Conservation (phyloP, 2,329 filamentous ascomycete species). For the Ophiognomonia clavigignenti-juglandacearum region DNA sequence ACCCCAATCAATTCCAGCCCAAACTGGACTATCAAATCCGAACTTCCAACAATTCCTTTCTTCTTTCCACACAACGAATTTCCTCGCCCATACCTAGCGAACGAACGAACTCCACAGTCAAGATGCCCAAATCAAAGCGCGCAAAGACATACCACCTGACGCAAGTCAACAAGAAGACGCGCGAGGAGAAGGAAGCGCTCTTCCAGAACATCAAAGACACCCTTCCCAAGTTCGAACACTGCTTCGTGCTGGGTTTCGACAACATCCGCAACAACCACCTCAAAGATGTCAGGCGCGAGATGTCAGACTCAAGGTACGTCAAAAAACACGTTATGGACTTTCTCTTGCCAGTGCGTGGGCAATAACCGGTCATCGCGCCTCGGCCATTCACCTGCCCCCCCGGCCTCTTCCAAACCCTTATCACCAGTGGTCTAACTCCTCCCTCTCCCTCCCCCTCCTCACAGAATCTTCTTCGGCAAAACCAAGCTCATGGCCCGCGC, state of each 20-base stretch:
- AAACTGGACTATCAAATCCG: too few species aligned
- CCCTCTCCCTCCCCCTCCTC: not conserved
- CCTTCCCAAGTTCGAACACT: slow-evolving; percentile 79
- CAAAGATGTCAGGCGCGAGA: slow-evolving; percentile 81
- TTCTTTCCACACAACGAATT: not conserved
- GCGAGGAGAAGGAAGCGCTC: slow-evolving; percentile 85
- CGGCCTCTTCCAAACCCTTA: too few species aligned
- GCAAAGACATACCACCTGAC: slow-evolving; percentile 84
- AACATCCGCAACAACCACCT: slow-evolving; percentile 98
- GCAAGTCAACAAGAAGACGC: slow-evolving; percentile 86
- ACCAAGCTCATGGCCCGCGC: slow-evolving; percentile 98
- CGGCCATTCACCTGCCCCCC: too few species aligned
- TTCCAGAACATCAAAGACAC: slow-evolving; percentile 84
- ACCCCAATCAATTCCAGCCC: too few species aligned
- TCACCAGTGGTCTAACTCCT: slow-evolving; percentile 1
- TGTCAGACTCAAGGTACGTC: slow-evolving; percentile 74
- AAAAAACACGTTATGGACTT: too few species aligned
- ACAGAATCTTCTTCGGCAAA: slow-evolving; percentile 95
- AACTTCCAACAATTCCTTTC: not conserved
- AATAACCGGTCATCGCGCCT: too few species aligned
- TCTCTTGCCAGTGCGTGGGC: too few species aligned
- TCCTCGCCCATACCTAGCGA: not conserved
- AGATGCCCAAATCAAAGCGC: slow-evolving; percentile 96
- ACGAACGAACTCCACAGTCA: slow-evolving; percentile 22
- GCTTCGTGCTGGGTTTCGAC: slow-evolving; percentile 89